Conservation (phyloP, 192 early-diverging fungal species). For the Spizellomyces sp. region DNA sequence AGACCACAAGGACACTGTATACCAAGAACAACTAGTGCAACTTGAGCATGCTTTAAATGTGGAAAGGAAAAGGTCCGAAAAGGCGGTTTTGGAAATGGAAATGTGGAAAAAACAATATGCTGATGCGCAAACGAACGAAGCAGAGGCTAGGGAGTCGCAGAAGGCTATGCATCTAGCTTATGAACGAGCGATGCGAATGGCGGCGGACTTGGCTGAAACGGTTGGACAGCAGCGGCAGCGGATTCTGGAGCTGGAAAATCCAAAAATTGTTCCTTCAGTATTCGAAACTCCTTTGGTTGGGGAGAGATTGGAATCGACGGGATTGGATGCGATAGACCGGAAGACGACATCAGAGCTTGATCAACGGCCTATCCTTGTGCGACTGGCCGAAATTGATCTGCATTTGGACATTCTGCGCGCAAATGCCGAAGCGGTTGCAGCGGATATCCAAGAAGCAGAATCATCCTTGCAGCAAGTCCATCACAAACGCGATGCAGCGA, state of each 20-base stretch:
- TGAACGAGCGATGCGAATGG: slow-evolving; percentile 6
- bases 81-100: neutral
- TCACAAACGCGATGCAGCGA: neutral
- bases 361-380: neutral
- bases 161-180: neutral
- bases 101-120: neutral
- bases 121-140: neutral
- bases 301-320: neutral
- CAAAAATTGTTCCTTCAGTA: neutral
- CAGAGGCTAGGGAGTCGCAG: neutral
- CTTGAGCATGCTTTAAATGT: neutral
- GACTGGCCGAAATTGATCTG: neutral
- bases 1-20: neutral
- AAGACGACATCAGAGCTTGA: neutral
- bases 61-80: neutral
- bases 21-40: neutral
- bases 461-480: neutral
- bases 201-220: slow-evolving; percentile 2
- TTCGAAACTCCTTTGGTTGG: neutral
- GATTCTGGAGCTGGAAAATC: neutral
- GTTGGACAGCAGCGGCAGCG: neutral
- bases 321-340: neutral
- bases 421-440: neutral
- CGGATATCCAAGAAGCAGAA: neutral
- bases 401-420: slow-evolving; percentile 6